These are phyloP conservation scores for Limonium bicolor DNA, from an alignment of 148 eudicot genomes.

Conservation along the genomic window DNA sequence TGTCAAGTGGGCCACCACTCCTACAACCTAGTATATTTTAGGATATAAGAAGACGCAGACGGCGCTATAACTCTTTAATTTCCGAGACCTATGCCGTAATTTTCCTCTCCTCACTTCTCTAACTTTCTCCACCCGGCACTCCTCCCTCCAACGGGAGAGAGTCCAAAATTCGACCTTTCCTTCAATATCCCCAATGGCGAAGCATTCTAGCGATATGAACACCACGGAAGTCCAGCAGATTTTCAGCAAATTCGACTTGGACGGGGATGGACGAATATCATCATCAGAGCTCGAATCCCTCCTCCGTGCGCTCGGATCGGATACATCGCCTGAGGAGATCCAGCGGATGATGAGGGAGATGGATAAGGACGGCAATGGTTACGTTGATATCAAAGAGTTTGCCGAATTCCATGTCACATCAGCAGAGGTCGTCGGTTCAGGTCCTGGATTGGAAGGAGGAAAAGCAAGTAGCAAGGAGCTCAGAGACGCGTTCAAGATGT, in stretches of 20 bases:
- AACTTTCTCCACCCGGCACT: too few relatives aligned
- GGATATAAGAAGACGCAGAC: too few relatives aligned
- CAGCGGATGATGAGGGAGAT: slow-evolving; percentile 52
- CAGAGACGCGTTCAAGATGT: slow-evolving; percentile 46
- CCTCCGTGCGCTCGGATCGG: slow-evolving; percentile 44
- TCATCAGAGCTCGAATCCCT: slow-evolving; percentile 28
- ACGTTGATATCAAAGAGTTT: slow-evolving; percentile 52
- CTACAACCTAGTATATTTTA: too few relatives aligned
- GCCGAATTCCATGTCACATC: slow-evolving; percentile 37
- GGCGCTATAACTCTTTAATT: too few relatives aligned
- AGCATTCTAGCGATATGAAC: not conserved
- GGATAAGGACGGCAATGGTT: slow-evolving; percentile 74
- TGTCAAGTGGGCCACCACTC: too few relatives aligned
- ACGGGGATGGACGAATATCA: slow-evolving; percentile 72
- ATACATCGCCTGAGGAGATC: slow-evolving; percentile 34
- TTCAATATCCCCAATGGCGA: slow-evolving; percentile 8
- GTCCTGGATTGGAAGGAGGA: slow-evolving; percentile 11
- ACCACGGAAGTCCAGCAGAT: slow-evolving; percentile 22
- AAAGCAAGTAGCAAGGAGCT: too few relatives aligned
- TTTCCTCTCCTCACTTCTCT: too few relatives aligned
- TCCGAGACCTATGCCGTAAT: too few relatives aligned
- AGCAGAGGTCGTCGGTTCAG: slow-evolving; percentile 14
- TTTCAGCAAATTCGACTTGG: slow-evolving; percentile 56
- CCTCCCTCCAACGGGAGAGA: too few relatives aligned
- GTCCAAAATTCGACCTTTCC: too few relatives aligned